Evolutionary conservation across 192 early-diverging fungal species (phyloP), one percentile per base, ranked within the genome.

Genomic region (Coemansia sp.): DNA sequence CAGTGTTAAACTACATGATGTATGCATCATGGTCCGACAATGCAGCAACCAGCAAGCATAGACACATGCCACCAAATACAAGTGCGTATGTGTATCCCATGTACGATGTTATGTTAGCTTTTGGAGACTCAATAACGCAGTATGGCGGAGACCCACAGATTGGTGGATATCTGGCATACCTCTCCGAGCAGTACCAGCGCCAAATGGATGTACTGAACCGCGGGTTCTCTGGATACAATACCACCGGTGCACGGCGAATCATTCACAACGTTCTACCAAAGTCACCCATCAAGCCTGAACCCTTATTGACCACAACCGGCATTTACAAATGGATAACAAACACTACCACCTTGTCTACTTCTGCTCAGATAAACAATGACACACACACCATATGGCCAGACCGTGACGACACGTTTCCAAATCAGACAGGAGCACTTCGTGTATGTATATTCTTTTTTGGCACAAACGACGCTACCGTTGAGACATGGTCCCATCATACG

Each of bases 171-270:
- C 11, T 53, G 21, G 51, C 51, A 53, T 53, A 53, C 14, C 21
- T 53, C 2, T 53, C 51, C 3, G 10, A 26, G 11, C 51, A 35
- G 27, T 55, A 55, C 17, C 53, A 55, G 12, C 53, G 53, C 14
- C 53, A 55, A 16, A 55, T 55, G 53, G 53, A 55, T 5, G 53
- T 55, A n/a, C 12, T 55, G 7, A 55, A 55, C 53, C 53, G 53
- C 16, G 53, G 53, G 26, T 55, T 55, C 4, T 55, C 53, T 6
- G 53, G 53, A 27, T 55, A 12, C 5, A 55, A 55, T 16, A 26
- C 29, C n/a, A 55, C 22, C 14, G 11, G 27, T 19, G 53, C 53
- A 2, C 53, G 53, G 11, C 25, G 2, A 26, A 35, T 55, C 6
- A 26, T 26, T 0, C 16, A 16, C n/a, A 25, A 6, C 14, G 29